A percentile compares a stretch with the other conserved stretches of the same genome.
These are phyloP conservation scores for Coleophoma cylindrospora DNA, from an alignment of 2,329 filamentous ascomycete species.

Conservation along the genomic window DNA sequence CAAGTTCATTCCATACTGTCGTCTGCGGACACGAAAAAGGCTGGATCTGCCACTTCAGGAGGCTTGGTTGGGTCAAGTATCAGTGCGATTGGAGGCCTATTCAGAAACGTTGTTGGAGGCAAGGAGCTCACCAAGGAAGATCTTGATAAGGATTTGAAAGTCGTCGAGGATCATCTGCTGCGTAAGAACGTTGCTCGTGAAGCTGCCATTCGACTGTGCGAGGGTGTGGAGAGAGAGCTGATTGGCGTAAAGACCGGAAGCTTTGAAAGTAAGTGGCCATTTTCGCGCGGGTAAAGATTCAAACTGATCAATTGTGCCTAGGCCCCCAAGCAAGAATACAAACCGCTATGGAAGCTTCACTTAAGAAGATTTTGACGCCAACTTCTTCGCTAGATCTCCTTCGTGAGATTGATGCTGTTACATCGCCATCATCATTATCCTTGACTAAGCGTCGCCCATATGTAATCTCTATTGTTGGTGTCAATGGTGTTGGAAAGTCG, in stretches of 20 bases:
- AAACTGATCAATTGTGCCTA: conserved; percentile 24
- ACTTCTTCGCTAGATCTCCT: conserved; percentile 92
- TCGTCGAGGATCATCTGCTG: conserved; percentile 91
- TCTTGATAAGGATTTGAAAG: conserved; percentile 86
- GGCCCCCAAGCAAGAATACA: conserved; percentile 78
- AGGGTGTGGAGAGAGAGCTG: conserved; percentile 86
- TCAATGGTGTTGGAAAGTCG: conserved; percentile 97
- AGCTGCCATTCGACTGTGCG: conserved; percentile 84
- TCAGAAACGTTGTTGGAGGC: conserved; percentile 91
- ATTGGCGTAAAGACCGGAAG: conserved; percentile 85
- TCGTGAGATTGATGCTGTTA: conserved; percentile 82
- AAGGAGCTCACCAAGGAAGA: conserved; percentile 88
- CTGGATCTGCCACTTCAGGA: conserved; percentile 36
- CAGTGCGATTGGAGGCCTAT: conserved; percentile 79
- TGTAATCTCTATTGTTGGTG: conserved; percentile 95
- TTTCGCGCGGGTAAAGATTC: neutral
- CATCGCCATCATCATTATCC: conserved; percentile 58
- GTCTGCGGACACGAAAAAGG: conserved; percentile 65
- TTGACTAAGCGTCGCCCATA: conserved; percentile 71
- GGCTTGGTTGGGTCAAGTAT: conserved; percentile 76
- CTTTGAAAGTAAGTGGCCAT: conserved; percentile 63
- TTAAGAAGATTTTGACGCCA: conserved; percentile 93
- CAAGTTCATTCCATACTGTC: conserved; percentile 89
- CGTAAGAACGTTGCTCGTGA: conserved; percentile 96
- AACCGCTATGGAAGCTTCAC: conserved; percentile 83